phyloP scores from a whole-genome alignment of 306 rosid genomes.

The Vigna mungo region DNA sequence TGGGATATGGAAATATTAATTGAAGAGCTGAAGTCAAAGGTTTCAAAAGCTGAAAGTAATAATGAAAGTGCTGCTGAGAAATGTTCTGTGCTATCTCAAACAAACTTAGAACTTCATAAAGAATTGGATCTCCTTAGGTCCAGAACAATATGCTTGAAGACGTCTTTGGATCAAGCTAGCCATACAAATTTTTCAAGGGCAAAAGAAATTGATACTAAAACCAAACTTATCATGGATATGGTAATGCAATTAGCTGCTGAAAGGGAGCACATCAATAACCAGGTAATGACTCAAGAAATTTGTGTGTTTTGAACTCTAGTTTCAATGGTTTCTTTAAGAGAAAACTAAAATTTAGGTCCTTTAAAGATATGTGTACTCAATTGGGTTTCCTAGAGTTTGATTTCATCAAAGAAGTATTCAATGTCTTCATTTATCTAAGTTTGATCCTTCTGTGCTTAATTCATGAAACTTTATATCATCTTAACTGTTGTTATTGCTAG shows the following conservation, averaged over 20 bases:
- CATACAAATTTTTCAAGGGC: slow-evolving; percentile 55
- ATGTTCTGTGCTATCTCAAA: slow-evolving; percentile 66
- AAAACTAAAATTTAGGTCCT: neutral
- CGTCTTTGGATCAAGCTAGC: slow-evolving; percentile 67
- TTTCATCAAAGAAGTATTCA: slow-evolving; percentile 4
- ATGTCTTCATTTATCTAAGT: neutral
- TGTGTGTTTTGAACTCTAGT: slow-evolving; percentile 8
- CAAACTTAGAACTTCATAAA: slow-evolving; percentile 63
- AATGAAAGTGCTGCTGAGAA: slow-evolving; percentile 70
- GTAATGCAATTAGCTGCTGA: slow-evolving; percentile 70
- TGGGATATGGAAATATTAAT: slow-evolving; percentile 98
- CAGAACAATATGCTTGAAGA: slow-evolving; percentile 60
- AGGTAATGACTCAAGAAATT: slow-evolving; percentile 57
- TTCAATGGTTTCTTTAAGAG: neutral
- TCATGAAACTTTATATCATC: neutral
- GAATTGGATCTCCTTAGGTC: slow-evolving; percentile 70
- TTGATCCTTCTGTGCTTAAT: slow-evolving; percentile 15
- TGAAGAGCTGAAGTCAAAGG: slow-evolving; percentile 94
- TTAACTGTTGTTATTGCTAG: slow-evolving; percentile 6
- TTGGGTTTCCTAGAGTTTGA: slow-evolving; percentile 19
- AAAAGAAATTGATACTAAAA: slow-evolving; percentile 64
- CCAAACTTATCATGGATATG: slow-evolving; percentile 77
- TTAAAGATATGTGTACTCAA: slow-evolving; percentile 19
- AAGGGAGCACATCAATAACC: slow-evolving; percentile 77
- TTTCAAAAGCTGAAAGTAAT: slow-evolving; percentile 75